Evolutionary conservation across 2,329 filamentous ascomycete species (phyloP).

Genomic region (Thelonectria blattea): DNA sequence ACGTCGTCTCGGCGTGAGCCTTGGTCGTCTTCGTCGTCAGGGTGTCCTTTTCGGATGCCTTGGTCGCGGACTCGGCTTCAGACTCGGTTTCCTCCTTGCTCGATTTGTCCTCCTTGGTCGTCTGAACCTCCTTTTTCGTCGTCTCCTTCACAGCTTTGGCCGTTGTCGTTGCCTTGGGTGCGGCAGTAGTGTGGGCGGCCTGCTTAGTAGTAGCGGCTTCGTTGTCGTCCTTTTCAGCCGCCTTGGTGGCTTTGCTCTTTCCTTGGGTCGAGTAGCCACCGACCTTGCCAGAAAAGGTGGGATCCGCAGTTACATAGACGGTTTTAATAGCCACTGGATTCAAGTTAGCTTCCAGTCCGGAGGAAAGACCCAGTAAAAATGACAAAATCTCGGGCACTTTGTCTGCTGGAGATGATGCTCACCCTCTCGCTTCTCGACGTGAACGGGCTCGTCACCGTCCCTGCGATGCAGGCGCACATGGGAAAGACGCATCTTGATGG

Average conservation of each 20-base stretch:
- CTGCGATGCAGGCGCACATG: constrained; percentile 40
- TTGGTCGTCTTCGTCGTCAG: constrained; percentile 31
- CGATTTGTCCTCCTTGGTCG: constrained; percentile 16
- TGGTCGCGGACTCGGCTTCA: constrained; percentile 21
- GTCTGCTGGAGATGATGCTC: neutral
- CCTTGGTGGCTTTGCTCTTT: constrained; percentile 24
- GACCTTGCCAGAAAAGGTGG: constrained; percentile 50
- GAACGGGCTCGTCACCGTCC: constrained; percentile 7
- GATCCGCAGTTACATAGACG: constrained; percentile 50
- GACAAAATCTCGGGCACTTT: neutral
- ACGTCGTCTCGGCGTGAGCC: constrained; percentile 23
- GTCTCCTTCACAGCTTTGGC: constrained; percentile 24
- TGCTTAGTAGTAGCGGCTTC: neutral
- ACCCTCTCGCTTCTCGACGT: constrained; percentile 9
- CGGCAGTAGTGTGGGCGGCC: constrained; percentile 7
- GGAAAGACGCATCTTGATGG: constrained; percentile 39
- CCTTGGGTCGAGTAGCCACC: constrained; percentile 51
- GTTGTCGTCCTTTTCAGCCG: constrained; percentile 13
- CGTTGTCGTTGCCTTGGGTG: constrained; percentile 20
- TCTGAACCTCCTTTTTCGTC: constrained; percentile 20
- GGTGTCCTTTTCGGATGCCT: constrained; percentile 5
- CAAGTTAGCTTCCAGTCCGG: constrained; percentile 18
- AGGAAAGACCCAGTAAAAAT: constrained; percentile 23
- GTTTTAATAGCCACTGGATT: constrained; percentile 43
- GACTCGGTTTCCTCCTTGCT: constrained; percentile 9